A percentile compares a stretch with the other conserved stretches of the same genome.
Evolutionary conservation across 1,139 yeast genomes (phyloP).

Genomic region (Saccharomyces hybrid): DNA sequence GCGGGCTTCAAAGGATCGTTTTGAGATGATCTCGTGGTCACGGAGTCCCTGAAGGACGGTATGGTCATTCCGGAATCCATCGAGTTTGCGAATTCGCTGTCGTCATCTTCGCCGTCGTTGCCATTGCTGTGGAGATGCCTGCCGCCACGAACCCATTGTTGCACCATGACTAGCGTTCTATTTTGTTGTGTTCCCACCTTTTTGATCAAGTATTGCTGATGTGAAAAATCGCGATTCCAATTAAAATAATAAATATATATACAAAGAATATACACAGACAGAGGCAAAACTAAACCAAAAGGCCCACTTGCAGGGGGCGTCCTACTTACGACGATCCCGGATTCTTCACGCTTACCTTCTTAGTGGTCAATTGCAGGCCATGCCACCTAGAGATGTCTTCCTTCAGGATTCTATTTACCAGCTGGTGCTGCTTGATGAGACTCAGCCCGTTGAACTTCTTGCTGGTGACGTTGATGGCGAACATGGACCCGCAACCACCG

Average conservation of each 20-base stretch:
- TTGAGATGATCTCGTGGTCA: background rate
- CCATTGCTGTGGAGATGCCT: background rate
- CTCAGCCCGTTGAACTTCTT: slow-evolving; percentile 67
- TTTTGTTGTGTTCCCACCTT: background rate
- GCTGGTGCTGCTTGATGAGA: slow-evolving; percentile 84
- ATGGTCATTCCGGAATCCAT: background rate
- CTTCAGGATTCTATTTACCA: slow-evolving; percentile 73
- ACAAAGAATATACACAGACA: background rate
- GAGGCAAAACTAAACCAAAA: background rate
- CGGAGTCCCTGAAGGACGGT: background rate
- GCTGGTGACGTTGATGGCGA: slow-evolving; percentile 74
- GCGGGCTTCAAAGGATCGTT: background rate
- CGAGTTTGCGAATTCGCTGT: background rate
- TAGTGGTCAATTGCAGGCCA: slow-evolving; percentile 80
- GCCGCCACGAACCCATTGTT: background rate
- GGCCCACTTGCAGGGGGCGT: background rate
- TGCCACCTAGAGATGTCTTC: slow-evolving; percentile 93
- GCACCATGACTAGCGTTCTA: background rate
- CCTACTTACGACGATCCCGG: background rate
- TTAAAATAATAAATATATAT: background rate
- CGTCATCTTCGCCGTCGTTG: background rate
- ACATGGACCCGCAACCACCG: slow-evolving; percentile 98
- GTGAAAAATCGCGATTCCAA: background rate
- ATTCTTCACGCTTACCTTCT: slow-evolving; percentile 33
- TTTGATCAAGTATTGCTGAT: background rate